Conservation (phyloP, 2,329 filamentous ascomycete species). For the Stachybotrys chlorohalonatus region DNA sequence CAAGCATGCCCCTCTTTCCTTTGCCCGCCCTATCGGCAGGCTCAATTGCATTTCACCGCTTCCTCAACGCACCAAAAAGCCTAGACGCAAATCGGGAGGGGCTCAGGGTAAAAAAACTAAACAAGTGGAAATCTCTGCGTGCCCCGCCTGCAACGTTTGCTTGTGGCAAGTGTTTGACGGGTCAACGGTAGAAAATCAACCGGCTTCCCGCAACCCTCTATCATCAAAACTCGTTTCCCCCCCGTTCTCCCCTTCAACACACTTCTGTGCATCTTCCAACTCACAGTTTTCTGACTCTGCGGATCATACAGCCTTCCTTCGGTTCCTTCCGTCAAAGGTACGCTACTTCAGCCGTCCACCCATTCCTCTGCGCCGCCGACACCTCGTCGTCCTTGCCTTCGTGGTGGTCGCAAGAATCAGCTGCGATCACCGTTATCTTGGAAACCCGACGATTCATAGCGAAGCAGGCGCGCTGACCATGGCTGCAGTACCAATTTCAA, state of each 20-base stretch:
- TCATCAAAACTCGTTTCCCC: not conserved
- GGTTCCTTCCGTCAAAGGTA: not conserved
- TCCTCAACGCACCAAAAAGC: not conserved
- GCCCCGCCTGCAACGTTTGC: not conserved
- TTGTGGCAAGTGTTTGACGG: not conserved
- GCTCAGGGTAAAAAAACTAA: not conserved
- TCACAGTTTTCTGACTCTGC: not conserved
- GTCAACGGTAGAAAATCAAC: not conserved
- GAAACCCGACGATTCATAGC: not conserved
- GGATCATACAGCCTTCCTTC: not conserved
- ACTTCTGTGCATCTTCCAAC: not conserved
- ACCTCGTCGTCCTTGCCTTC: not conserved
- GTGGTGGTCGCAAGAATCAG: not conserved
- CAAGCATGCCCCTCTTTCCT: not conserved
- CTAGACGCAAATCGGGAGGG: not conserved
- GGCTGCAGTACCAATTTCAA: not conserved
- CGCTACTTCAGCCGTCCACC: not conserved
- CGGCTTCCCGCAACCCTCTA: not conserved
- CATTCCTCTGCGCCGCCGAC: not conserved
- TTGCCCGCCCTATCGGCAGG: not conserved
- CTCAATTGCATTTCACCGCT: not conserved
- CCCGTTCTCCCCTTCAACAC: not conserved
- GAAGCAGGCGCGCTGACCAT: not conserved
- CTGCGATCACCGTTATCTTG: not conserved
- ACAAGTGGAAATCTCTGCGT: not conserved